Base-by-base conservation (phyloP, 345 rosid species). In the Populus simonii region DNA sequence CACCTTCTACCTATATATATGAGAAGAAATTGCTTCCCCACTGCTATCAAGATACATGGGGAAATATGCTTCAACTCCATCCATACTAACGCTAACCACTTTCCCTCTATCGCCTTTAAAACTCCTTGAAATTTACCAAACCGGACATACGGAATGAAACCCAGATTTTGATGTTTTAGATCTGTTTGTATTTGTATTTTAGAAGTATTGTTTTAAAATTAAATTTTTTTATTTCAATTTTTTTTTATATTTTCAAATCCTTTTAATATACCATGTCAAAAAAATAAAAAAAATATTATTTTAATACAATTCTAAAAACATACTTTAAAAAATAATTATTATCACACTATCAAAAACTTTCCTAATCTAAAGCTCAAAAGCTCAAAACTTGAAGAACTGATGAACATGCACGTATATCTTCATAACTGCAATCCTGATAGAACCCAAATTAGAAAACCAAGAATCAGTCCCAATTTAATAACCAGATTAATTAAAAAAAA, bases 91-190 rank as follows among this genome's bases (percentile, higher is more conserved):
- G 72, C 66, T 86, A 66, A 96, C 97, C n/a, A 86, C 76, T 81
- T 89, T 91, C 82, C 81, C 92, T 67, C 27, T 27, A 76, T 85
- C 22, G 90, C 82, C 91, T 91, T 91, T 83, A 96, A 84, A 81
- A 93, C 97, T 66, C 99, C 99, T 85, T 93, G 99, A 83, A 96
- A 96, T 82, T 94, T 96, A 63, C 99, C 99, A 70, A 96, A 96
- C 75, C 89, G 74, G 25, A 96, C 93, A 80, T 91, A 31, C 33
- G 3, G 33, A 31, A 31, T 31, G 33, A 31, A 31, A 31, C 0
- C 33, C 33, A 31, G 33, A 31, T 31, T 31, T 31, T 31, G 33
- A 31, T 0, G 33, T 31, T 31, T 31, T 2, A 31, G 3, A 31
- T 31, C 4, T 0, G 3, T 31, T 31, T 31, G 4, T 31, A 2